Conservation (phyloP, 495 filamentous ascomycete species). For the Tetracladium marchalianum region DNA sequence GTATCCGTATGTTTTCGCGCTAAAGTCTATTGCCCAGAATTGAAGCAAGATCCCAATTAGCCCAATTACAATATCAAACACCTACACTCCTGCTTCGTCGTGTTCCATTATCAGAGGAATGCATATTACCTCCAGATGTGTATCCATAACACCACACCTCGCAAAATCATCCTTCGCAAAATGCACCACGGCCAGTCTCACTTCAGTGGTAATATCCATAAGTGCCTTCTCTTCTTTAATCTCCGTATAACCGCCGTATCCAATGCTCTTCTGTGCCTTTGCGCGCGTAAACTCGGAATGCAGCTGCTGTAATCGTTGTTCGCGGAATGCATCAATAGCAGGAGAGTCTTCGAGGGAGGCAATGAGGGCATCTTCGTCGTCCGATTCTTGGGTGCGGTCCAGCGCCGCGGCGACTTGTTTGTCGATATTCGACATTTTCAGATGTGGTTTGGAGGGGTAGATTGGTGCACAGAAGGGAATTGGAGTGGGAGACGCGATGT, state of each 20-base stretch:
- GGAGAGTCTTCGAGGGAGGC: conserved; percentile 56
- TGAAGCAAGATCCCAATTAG: conserved; percentile 4
- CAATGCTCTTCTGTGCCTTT: conserved; percentile 25
- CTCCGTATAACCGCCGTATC: conserved; percentile 43
- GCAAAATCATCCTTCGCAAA: conserved; percentile 69
- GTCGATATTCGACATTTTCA: conserved; percentile 27
- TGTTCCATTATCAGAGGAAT: neutral
- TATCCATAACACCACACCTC: conserved; percentile 62
- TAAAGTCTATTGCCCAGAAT: conserved; percentile 29
- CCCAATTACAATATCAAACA: neutral
- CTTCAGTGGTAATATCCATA: conserved; percentile 57
- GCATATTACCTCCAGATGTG: conserved; percentile 38
- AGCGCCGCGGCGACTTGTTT: conserved; percentile 35
- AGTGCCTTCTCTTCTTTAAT: conserved; percentile 54
- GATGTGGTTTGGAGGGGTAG: neutral
- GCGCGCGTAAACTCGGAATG: conserved; percentile 44
- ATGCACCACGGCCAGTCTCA: conserved; percentile 57
- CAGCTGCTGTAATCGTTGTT: conserved; percentile 61
- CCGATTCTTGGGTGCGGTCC: conserved; percentile 26
- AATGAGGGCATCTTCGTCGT: conserved; percentile 66
- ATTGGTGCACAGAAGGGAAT: neutral
- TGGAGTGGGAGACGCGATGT: neutral
- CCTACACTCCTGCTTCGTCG: neutral
- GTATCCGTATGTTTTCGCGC: conserved; percentile 58
- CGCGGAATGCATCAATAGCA: conserved; percentile 52